Evolutionary conservation across 1,284 basidiomycete genomes (phyloP).

Genomic region (Tilletia caries): DNA sequence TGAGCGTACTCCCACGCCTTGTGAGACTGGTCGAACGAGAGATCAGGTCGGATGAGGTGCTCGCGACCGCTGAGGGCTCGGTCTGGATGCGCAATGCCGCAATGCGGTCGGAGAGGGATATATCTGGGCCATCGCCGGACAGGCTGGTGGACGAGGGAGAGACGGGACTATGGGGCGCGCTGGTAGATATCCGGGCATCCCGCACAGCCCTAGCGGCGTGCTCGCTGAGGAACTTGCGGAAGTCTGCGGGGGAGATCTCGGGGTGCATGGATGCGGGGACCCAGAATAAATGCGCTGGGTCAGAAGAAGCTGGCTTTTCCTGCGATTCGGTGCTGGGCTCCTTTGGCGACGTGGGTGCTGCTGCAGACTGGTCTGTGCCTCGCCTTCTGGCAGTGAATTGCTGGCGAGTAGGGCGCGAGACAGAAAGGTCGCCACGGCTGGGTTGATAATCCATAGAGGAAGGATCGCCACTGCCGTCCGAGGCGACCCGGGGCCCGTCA

Average conservation of each 20-base stretch:
- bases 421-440: slow-evolving; percentile 7
- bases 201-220: slow-evolving; percentile 64
- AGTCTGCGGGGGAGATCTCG: slow-evolving; percentile 93
- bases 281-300: slow-evolving; percentile 75
- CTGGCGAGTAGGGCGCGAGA: slow-evolving; percentile 12
- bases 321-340: background rate
- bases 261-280: slow-evolving; percentile 93
- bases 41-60: slow-evolving; percentile 16
- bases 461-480: background rate
- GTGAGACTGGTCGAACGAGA: slow-evolving; percentile 41
- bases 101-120: slow-evolving; percentile 7
- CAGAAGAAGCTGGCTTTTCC: slow-evolving; percentile 23
- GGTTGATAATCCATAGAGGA: background rate
- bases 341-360: background rate
- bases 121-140: background rate
- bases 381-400: slow-evolving; percentile 40
- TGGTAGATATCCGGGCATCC: slow-evolving; percentile 22
- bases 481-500: background rate
- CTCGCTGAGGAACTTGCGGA: slow-evolving; percentile 88
- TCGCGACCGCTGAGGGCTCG: background rate
- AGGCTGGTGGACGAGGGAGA: slow-evolving; percentile 1
- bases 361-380: slow-evolving; percentile 23
- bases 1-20: slow-evolving; percentile 45
- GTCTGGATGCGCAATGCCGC: background rate
- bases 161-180: slow-evolving; percentile 36